phyloP scores from a whole-genome alignment of 768 basidiomycete genomes.

The Mycena rosella region DNA sequence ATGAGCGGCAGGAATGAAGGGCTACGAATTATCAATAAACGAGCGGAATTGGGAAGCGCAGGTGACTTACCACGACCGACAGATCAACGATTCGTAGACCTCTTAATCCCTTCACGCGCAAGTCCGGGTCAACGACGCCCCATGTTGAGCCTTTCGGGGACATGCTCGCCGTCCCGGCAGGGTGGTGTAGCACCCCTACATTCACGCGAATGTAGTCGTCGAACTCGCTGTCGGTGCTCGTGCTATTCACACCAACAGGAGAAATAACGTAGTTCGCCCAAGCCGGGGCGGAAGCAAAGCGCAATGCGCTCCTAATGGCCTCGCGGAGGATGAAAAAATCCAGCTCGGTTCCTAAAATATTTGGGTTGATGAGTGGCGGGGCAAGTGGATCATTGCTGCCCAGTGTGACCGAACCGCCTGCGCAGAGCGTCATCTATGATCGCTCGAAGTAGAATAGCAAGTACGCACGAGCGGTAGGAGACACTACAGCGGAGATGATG shows the following conservation, averaged over 20 bases:
- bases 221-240: slow-evolving; percentile 45
- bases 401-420: slow-evolving; percentile 49
- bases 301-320: slow-evolving; percentile 38
- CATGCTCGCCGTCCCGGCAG: slow-evolving; percentile 48
- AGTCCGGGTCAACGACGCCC: slow-evolving; percentile 49
- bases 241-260: slow-evolving; percentile 15
- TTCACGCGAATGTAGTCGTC: slow-evolving; percentile 41
- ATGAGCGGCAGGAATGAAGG: slow-evolving; percentile 1
- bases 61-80: slow-evolving; percentile 45
- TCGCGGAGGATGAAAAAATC: slow-evolving; percentile 48
- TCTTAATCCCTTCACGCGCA: slow-evolving; percentile 49
- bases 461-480: slow-evolving; percentile 43
- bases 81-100: slow-evolving; percentile 39
- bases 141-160: slow-evolving; percentile 40
- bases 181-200: slow-evolving; percentile 45
- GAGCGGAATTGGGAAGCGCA: no score
- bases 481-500: slow-evolving; percentile 38
- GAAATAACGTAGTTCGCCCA: slow-evolving; percentile 43
- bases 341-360: slow-evolving; percentile 51
- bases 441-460: background rate
- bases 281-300: slow-evolving; percentile 42
- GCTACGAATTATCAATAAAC: background rate
- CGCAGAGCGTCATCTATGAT: no score
- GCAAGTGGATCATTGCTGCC: slow-evolving; percentile 60
- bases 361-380: slow-evolving; percentile 63